These are phyloP conservation scores for Pestalotiopsis fici DNA, from an alignment of 2,329 filamentous ascomycete genomes.

Conservation along the genomic window DNA sequence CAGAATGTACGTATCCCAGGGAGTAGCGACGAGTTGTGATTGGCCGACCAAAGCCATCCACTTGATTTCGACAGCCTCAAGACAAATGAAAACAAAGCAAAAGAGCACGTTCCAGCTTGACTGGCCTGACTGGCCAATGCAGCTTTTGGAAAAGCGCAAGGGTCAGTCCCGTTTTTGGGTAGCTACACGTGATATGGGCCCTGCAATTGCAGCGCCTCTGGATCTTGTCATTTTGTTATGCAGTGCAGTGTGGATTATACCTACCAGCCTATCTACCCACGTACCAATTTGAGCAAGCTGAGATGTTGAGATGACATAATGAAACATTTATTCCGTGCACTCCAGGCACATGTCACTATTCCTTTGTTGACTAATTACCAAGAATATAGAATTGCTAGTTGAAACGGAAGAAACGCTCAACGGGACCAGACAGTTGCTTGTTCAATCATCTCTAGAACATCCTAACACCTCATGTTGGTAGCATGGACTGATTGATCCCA, in stretches of 20 bases:
- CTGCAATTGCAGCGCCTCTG: not conserved
- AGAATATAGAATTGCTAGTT: not conserved
- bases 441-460: not conserved
- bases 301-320: slow-evolving; percentile 1
- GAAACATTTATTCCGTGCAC: not conserved
- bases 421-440: not conserved
- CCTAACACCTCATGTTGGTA: not conserved
- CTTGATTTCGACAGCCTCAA: not conserved
- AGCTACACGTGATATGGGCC: slow-evolving; percentile 3
- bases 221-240: not conserved
- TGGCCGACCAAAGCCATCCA: not conserved
- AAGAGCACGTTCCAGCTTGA: slow-evolving; percentile 2
- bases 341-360: not conserved
- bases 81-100: slow-evolving; percentile 9
- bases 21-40: not conserved
- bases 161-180: not conserved
- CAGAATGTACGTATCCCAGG: not conserved
- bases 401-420: not conserved
- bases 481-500: not conserved
- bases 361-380: not conserved
- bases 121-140: not conserved
- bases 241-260: not conserved
- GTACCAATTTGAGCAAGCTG: not conserved
- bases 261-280: not conserved
- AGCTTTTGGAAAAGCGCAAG: not conserved